Base-by-base conservation (phyloP, 2,329 filamentous ascomycete species). In the Cordyceps militaris region DNA sequence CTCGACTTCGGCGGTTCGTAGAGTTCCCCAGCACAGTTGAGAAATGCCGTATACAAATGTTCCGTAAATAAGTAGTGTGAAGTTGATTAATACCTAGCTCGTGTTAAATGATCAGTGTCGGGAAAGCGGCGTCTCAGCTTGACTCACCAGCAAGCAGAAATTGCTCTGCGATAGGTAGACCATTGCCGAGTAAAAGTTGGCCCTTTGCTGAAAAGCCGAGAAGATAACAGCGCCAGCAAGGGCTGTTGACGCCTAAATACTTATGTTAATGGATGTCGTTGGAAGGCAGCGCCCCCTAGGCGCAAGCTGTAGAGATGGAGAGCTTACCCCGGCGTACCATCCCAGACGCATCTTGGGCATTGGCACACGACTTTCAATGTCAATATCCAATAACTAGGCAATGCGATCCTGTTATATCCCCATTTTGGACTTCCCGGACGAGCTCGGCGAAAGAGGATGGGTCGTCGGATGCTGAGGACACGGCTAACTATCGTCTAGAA, bases 161-260 rank as follows among this genome's bases (percentile, higher is more conserved):
- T 94, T 97, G 73, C 91, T 97, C 74, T 97, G 93, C 42, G 92
- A 90, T 52, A 99, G 84, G 74, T 97, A 96, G 50, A 99, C 94
- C 75, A 91, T 94, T 64, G 94, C 92, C 56, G 93, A 95, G 76
- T 99, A 99, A 79, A 97, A 99, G 75, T 99, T 99, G 62, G 94
- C 87, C 63, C 94, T 85, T 75, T 97, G 90, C 69, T 94, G 88
- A 74, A 97, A 93, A 61, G 94, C 93, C 69, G 92, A 94, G 59
- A 96, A 75, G 60, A 97, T 81, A 60, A 96, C 91, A 66, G 85
- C 84, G 63, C 84, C 87, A 66, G 93, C 93, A 70, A 96, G 85
- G 74, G 86, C 86, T 71, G 88, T 86, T 57, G 93, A 97, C 73
- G 84, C 81, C 88, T 91, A 65, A 30, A 58, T 26, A n/a, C 19